Conservation (phyloP, 2,329 filamentous ascomycete species). For the Botrytis paeoniae region DNA sequence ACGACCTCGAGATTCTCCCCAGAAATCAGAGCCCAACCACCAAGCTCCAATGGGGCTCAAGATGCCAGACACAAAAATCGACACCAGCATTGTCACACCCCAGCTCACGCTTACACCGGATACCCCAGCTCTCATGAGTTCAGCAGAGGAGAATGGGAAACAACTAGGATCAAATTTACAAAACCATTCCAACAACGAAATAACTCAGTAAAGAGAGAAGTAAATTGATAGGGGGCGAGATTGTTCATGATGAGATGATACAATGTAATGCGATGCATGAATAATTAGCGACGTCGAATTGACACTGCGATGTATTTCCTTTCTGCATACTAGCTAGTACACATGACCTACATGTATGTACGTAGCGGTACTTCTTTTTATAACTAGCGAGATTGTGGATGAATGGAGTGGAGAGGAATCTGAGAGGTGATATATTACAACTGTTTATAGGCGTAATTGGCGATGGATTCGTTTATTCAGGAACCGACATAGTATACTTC, state of each 20-base stretch:
- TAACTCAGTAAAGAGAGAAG: background rate
- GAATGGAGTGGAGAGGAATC: background rate
- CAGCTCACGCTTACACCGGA: slow-evolving; percentile 35
- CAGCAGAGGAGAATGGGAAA: slow-evolving; percentile 30
- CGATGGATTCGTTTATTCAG: slow-evolving; percentile 1
- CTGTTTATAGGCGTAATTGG: slow-evolving; percentile 11
- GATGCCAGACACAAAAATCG: slow-evolving; percentile 21
- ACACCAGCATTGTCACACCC: slow-evolving; percentile 28
- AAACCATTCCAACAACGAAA: background rate
- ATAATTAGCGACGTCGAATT: background rate
- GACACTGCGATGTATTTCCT: background rate
- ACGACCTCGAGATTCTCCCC: slow-evolving; percentile 22
- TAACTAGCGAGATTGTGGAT: background rate
- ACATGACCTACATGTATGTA: slow-evolving; percentile 5
- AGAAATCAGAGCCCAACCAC: background rate
- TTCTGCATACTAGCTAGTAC: background rate
- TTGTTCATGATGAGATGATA: background rate
- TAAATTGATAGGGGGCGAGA: background rate
- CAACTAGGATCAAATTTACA: slow-evolving; percentile 29
- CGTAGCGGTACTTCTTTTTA: background rate
- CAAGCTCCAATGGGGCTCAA: background rate
- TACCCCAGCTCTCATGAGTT: slow-evolving; percentile 27
- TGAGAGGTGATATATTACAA: slow-evolving; percentile 2
- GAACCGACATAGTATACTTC: background rate
- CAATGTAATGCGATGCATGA: background rate